phyloP scores from a whole-genome alignment of 331 rosid genomes.

The Phaseolus coccineus region DNA sequence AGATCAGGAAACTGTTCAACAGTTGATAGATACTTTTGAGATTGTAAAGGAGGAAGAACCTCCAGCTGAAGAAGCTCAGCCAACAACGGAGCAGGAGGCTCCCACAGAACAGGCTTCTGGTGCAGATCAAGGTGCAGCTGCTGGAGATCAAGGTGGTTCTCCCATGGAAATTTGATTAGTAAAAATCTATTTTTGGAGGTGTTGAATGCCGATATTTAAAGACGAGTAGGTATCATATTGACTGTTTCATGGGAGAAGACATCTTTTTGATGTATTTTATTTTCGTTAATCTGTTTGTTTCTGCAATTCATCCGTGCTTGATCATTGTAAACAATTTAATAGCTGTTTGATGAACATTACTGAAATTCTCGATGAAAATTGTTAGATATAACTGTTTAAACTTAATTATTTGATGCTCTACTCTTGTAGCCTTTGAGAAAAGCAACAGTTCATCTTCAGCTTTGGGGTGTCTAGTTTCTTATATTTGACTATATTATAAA shows the following conservation, averaged over 20 bases:
- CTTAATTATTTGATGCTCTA: not conserved
- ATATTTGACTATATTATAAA: too few relatives aligned
- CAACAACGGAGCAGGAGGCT: conserved; percentile 54
- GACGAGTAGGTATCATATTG: conserved; percentile 41
- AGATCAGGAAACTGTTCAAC: conserved; percentile 86
- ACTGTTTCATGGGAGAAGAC: too few relatives aligned
- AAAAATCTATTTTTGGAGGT: conserved; percentile 35
- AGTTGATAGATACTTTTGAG: conserved; percentile 83
- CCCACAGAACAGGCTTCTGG: conserved; percentile 57
- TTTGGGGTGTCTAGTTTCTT: too few relatives aligned
- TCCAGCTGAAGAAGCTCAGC: conserved; percentile 75
- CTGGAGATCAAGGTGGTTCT: conserved; percentile 60
- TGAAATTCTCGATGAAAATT: conserved; percentile 28
- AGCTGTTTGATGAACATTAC: conserved; percentile 44
- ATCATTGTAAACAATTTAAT: conserved; percentile 45
- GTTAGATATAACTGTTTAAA: not conserved
- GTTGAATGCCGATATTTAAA: conserved; percentile 42
- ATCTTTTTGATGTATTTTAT: conserved; percentile 48
- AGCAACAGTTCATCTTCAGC: too few relatives aligned
- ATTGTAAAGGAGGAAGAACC: conserved; percentile 87
- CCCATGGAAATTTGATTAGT: conserved; percentile 88
- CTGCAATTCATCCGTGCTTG: conserved; percentile 54
- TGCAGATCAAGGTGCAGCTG: conserved; percentile 52
- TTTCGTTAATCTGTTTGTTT: conserved; percentile 27
- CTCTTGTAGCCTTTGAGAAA: too few relatives aligned